These are phyloP conservation scores for Pseudopithomyces chartarum DNA, from an alignment of 2,329 filamentous ascomycete genomes.

Conservation along the genomic window DNA sequence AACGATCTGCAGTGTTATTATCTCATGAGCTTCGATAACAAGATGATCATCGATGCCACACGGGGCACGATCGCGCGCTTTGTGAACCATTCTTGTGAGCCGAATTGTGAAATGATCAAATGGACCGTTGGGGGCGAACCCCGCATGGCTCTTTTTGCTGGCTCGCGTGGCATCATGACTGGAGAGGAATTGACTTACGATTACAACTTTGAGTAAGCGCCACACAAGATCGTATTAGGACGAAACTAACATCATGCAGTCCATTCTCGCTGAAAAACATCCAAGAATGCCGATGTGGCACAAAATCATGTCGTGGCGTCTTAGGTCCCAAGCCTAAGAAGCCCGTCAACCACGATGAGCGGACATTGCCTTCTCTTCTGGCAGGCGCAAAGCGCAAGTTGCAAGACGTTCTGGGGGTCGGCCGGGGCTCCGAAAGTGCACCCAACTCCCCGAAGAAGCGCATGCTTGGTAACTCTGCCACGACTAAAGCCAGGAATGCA, in stretches of 20 bases:
- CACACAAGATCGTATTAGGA: neutral
- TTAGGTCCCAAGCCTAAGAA: conserved; percentile 62
- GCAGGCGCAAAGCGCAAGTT: conserved; percentile 43
- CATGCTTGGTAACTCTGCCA: conserved; percentile 24
- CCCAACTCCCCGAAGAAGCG: conserved; percentile 40
- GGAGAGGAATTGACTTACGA: conserved; percentile 97
- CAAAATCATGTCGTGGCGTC: conserved; percentile 64
- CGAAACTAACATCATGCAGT: conserved; percentile 23
- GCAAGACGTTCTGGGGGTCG: conserved; percentile 32
- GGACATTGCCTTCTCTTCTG: conserved; percentile 32
- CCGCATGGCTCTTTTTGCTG: conserved; percentile 95
- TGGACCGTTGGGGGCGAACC: conserved; percentile 94
- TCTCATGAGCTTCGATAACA: conserved; percentile 97
- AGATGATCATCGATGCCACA: conserved; percentile 97
- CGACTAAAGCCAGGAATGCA: conserved; percentile 32
- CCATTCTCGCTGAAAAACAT: conserved; percentile 63
- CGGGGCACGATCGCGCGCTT: conserved; percentile 95
- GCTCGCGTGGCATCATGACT: conserved; percentile 85
- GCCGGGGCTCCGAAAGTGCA: conserved; percentile 26
- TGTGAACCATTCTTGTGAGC: conserved; percentile 95
- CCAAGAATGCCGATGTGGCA: conserved; percentile 67
- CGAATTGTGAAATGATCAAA: conserved; percentile 97
- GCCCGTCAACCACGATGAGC: conserved; percentile 37
- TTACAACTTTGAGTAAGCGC: conserved; percentile 70
- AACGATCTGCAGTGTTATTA: conserved; percentile 78